Evolutionary conservation across 2,329 filamentous ascomycete species (phyloP).

Genomic region (Emydomyces testavorans): DNA sequence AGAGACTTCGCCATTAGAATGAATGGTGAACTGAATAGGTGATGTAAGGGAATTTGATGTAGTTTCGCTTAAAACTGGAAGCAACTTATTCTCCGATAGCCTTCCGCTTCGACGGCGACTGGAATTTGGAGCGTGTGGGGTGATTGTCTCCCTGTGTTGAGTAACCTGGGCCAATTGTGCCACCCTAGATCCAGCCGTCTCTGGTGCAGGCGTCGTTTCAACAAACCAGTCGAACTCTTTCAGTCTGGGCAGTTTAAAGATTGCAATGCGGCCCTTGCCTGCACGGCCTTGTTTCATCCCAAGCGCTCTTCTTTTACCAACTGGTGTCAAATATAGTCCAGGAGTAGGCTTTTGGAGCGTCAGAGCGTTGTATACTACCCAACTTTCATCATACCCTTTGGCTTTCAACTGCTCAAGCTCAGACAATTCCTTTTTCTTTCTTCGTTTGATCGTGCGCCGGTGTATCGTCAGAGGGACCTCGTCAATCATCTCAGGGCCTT

Average conservation of each 20-base stretch:
- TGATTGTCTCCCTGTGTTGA: background rate
- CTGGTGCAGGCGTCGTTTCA: background rate
- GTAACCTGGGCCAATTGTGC: background rate
- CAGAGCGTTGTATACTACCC: slow-evolving; percentile 32
- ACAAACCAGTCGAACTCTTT: slow-evolving; percentile 29
- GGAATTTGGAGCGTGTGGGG: background rate
- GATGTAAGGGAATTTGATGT: background rate
- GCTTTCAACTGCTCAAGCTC: slow-evolving; percentile 31
- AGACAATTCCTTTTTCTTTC: slow-evolving; percentile 22
- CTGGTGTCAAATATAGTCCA: slow-evolving; percentile 34
- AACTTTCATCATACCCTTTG: slow-evolving; percentile 32
- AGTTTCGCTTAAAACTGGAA: background rate
- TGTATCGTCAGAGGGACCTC: background rate
- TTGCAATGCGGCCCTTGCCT: slow-evolving; percentile 29
- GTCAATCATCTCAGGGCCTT: background rate
- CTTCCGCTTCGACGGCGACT: background rate
- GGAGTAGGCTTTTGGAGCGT: slow-evolving; percentile 28
- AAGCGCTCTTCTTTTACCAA: slow-evolving; percentile 29
- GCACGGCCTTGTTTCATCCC: slow-evolving; percentile 32
- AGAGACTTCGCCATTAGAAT: background rate
- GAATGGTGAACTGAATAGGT: background rate
- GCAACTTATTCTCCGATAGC: background rate
- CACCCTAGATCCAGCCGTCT: background rate
- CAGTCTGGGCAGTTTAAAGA: slow-evolving; percentile 30
- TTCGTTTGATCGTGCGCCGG: background rate